Evolutionary conservation across 2,329 filamentous ascomycete genomes (phyloP).

Genomic region (Diaporthe citriasiana): DNA sequence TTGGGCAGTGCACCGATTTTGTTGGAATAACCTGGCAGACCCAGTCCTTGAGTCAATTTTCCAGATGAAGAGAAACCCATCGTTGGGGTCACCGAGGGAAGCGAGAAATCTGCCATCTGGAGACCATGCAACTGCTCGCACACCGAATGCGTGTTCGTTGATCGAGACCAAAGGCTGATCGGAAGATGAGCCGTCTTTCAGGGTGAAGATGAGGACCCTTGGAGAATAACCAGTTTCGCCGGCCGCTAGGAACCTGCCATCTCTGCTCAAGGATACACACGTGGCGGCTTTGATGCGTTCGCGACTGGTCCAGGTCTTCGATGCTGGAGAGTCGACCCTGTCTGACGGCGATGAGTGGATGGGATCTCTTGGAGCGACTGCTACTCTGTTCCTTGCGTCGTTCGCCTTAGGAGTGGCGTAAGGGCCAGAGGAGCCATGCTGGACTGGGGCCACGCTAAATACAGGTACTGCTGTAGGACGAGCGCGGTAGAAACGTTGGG

Average conservation of each 20-base stretch:
- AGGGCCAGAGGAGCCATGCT: conserved; percentile 63
- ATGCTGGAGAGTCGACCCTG: conserved; percentile 73
- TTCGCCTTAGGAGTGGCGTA: conserved; percentile 72
- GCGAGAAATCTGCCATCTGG: conserved; percentile 88
- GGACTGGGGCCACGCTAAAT: conserved; percentile 69
- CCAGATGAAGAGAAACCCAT: conserved; percentile 96
- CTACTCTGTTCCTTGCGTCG: conserved; percentile 72
- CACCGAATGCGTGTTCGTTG: conserved; percentile 90
- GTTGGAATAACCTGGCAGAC: conserved; percentile 82
- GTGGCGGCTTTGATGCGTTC: conserved; percentile 96
- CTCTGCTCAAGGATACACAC: conserved; percentile 88
- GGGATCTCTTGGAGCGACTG: conserved; percentile 63
- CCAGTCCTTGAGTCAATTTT: conserved; percentile 86
- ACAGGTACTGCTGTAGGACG: conserved; percentile 81
- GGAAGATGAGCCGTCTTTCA: conserved; percentile 82
- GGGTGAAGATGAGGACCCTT: conserved; percentile 89
- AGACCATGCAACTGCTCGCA: conserved; percentile 91
- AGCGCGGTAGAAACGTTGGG: conserved; percentile 92
- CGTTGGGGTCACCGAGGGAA: conserved; percentile 88
- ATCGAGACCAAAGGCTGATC: conserved; percentile 88
- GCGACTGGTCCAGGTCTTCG: conserved; percentile 86
- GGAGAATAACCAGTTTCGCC: conserved; percentile 97
- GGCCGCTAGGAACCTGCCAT: conserved; percentile 89
- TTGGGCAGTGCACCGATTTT: conserved; percentile 91
- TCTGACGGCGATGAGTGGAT: conserved; percentile 59